These are phyloP conservation scores for Ligustrum vulgare DNA, from an alignment of 257 asterid species.

Conservation along the genomic window DNA sequence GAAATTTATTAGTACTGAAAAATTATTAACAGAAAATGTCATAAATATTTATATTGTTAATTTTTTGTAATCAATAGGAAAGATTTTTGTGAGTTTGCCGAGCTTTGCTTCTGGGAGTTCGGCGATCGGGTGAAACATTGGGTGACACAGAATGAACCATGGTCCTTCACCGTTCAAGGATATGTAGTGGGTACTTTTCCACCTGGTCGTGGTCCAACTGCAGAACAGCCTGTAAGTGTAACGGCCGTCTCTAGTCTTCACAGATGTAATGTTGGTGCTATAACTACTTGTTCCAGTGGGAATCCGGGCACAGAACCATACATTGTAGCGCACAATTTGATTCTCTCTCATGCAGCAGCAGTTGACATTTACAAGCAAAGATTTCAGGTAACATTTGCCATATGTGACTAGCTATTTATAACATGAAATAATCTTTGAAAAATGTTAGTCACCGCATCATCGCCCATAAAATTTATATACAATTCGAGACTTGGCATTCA, in stretches of 20 bases:
- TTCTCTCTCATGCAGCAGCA: conserved; percentile 20
- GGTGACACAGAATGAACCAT: conserved; percentile 45
- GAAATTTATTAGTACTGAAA: too few relatives aligned
- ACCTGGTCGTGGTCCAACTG: conserved; percentile 24
- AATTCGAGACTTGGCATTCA: background rate
- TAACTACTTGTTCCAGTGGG: background rate
- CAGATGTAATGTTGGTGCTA: background rate
- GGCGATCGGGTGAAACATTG: conserved; percentile 46
- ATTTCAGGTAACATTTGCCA: background rate
- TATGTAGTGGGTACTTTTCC: conserved; percentile 23
- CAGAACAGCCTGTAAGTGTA: background rate
- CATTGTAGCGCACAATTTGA: conserved; percentile 14
- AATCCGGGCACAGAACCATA: conserved; percentile 22
- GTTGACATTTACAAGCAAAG: conserved; percentile 11
- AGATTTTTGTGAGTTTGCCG: conserved; percentile 37
- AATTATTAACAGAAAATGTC: too few relatives aligned
- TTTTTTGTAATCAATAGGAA: conserved; percentile 14
- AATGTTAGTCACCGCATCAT: too few relatives aligned
- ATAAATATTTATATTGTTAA: background rate
- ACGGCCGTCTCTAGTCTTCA: background rate
- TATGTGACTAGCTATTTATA: too few relatives aligned
- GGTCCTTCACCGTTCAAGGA: conserved; percentile 15
- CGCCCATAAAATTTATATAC: background rate
- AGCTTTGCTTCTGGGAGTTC: conserved; percentile 46
- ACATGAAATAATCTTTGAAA: background rate